Evolutionary conservation across 768 basidiomycete species (phyloP).

Genomic region (Lactifluus hygrophoroides): DNA sequence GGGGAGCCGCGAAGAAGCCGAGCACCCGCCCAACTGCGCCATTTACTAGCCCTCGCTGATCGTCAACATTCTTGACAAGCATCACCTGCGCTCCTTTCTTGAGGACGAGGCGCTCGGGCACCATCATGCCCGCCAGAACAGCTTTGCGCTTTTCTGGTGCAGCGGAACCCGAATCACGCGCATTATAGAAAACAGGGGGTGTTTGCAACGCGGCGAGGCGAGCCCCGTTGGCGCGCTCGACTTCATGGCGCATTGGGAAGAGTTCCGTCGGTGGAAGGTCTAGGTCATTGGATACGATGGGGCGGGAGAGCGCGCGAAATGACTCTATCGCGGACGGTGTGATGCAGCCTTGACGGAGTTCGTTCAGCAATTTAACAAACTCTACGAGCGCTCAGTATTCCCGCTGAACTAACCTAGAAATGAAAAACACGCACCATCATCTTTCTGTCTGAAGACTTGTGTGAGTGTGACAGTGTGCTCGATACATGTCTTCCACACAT

Average conservation of each 20-base stretch:
- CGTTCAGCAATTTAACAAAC: conserved; percentile 68
- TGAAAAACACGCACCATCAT: conserved; percentile 44
- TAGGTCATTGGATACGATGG: conserved; percentile 23
- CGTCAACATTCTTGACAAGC: conserved; percentile 63
- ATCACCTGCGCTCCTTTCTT: conserved; percentile 58
- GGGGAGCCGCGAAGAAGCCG: conserved; percentile 36
- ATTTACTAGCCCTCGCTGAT: conserved; percentile 47
- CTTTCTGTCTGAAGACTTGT: conserved; percentile 71
- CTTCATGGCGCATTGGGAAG: conserved; percentile 62
- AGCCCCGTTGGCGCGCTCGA: conserved; percentile 51
- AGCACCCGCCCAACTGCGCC: conserved; percentile 56
- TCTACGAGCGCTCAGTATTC: conserved; percentile 30
- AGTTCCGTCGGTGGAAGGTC: conserved; percentile 40
- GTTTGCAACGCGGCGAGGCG: conserved; percentile 44
- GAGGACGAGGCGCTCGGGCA: conserved; percentile 44
- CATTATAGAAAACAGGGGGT: conserved; percentile 34
- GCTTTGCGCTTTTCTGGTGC: conserved; percentile 39
- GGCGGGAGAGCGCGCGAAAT: conserved; percentile 41
- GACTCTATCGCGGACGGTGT: conserved; percentile 36
- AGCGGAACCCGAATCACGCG: conserved; percentile 44
- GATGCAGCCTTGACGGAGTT: conserved; percentile 57
- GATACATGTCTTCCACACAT: conserved; percentile 48
- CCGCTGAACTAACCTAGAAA: not conserved
- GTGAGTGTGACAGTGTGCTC: conserved; percentile 54
- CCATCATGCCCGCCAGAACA: conserved; percentile 54